Evolutionary conservation across 2,329 filamentous ascomycete genomes (phyloP).

Genomic region (Epichloe sibirici): DNA sequence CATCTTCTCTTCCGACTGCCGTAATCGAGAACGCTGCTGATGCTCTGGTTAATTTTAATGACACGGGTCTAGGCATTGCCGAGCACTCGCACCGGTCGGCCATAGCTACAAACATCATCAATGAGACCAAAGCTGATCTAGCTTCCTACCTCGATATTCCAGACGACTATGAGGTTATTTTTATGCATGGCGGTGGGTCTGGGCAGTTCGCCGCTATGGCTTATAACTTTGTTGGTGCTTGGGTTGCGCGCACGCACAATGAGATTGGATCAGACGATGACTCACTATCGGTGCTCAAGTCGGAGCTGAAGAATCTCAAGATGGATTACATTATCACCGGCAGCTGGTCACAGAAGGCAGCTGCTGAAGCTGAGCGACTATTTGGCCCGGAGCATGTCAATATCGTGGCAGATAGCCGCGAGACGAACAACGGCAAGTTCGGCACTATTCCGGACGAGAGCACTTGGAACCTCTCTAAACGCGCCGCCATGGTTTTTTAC

Average conservation of each 20-base stretch:
- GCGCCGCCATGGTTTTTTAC: constrained; percentile 68
- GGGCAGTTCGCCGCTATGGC: constrained; percentile 75
- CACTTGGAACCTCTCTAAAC: constrained; percentile 60
- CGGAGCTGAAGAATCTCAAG: constrained; percentile 57
- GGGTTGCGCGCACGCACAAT: constrained; percentile 59
- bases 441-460: constrained; percentile 68
- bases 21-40: constrained; percentile 67
- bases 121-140: constrained; percentile 64
- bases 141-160: constrained; percentile 68
- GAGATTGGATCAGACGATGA: constrained; percentile 30
- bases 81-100: constrained; percentile 84
- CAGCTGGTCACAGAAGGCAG: constrained; percentile 73
- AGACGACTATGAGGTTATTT: constrained; percentile 74
- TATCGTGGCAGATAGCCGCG: constrained; percentile 56
- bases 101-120: constrained; percentile 66
- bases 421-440: constrained; percentile 66
- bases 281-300: constrained; percentile 31
- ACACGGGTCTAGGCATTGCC: constrained; percentile 69
- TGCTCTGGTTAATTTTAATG: constrained; percentile 70
- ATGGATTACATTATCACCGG: constrained; percentile 87
- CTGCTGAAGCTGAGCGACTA: constrained; percentile 67
- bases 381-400: constrained; percentile 72
- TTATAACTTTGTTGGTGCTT: constrained; percentile 74
- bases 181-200: constrained; percentile 75
- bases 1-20: constrained; percentile 69